phyloP scores from a whole-genome alignment of 2,329 filamentous ascomycete species.

The Neophaeococcomyces mojaviensis region DNA sequence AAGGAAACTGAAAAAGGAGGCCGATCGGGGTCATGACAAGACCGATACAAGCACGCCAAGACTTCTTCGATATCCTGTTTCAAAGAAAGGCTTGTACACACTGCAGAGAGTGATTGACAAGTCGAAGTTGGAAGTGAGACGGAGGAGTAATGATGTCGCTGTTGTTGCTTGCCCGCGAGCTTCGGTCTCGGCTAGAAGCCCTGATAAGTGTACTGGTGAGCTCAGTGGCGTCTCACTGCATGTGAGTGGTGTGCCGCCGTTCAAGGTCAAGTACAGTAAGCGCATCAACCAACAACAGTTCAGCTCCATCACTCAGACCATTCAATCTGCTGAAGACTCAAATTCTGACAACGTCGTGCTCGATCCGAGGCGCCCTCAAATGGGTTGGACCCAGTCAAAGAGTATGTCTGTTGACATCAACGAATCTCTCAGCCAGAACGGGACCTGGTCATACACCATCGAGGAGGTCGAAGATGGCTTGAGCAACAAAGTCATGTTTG shows the following conservation, averaged over 20 bases:
- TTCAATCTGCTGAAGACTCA: conserved; percentile 78
- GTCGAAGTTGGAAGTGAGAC: conserved; percentile 86
- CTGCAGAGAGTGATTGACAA: conserved; percentile 82
- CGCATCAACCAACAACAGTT: conserved; percentile 75
- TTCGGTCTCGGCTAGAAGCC: conserved; percentile 56
- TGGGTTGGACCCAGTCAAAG: conserved; percentile 72
- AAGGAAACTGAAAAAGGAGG: conserved; percentile 64
- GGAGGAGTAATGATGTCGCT: conserved; percentile 66
- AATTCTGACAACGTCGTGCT: conserved; percentile 67
- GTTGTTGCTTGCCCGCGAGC: conserved; percentile 82
- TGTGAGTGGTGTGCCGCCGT: conserved; percentile 78
- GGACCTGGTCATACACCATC: conserved; percentile 81
- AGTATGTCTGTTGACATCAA: conserved; percentile 76
- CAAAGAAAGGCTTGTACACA: conserved; percentile 81
- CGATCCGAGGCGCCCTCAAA: conserved; percentile 40
- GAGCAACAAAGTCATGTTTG: conserved; percentile 76
- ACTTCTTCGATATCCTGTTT: conserved; percentile 65
- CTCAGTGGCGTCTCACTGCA: conserved; percentile 77
- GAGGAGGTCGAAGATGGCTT: conserved; percentile 88
- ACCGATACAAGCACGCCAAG: conserved; percentile 50
- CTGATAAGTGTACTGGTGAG: conserved; percentile 74
- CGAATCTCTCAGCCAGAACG: conserved; percentile 73
- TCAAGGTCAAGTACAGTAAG: conserved; percentile 88
- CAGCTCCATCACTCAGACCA: conserved; percentile 83
- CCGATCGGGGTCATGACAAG: conserved; percentile 50